These are phyloP conservation scores for Cladosporium oxysporum DNA, from an alignment of 2,329 filamentous ascomycete species.

Conservation along the genomic window DNA sequence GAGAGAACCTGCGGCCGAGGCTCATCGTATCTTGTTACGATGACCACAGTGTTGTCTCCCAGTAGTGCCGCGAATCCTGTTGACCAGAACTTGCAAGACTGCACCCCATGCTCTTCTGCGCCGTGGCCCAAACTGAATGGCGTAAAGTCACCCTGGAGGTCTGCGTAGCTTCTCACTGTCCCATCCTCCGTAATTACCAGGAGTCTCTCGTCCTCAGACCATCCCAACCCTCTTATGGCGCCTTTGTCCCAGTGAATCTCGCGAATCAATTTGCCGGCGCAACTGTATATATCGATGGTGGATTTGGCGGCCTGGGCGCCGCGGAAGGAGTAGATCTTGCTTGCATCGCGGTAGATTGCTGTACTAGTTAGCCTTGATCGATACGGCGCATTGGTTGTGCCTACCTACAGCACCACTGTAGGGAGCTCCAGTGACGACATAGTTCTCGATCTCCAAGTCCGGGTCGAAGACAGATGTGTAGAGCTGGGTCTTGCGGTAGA, in stretches of 20 bases:
- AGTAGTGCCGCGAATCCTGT: constrained; percentile 91
- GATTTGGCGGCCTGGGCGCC: constrained; percentile 72
- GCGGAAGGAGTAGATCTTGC: constrained; percentile 77
- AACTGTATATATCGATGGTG: constrained; percentile 92
- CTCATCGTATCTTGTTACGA: constrained; percentile 87
- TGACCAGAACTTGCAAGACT: constrained; percentile 88
- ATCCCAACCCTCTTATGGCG: constrained; percentile 82
- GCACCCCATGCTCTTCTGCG: constrained; percentile 83
- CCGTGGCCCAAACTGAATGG: constrained; percentile 90
- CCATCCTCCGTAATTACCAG: constrained; percentile 87
- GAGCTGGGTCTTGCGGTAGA: constrained; percentile 91
- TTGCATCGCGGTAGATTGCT: constrained; percentile 89
- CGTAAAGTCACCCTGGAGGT: constrained; percentile 91
- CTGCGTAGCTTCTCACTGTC: constrained; percentile 84
- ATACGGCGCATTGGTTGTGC: constrained; percentile 25
- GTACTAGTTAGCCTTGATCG: constrained; percentile 30
- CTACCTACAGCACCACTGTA: constrained; percentile 92
- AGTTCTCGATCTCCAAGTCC: constrained; percentile 92
- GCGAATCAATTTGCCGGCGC: constrained; percentile 78
- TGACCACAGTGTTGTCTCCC: constrained; percentile 81
- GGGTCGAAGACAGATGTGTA: constrained; percentile 93
- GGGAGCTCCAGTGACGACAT: constrained; percentile 85
- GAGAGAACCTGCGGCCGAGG: constrained; percentile 84
- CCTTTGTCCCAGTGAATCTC: constrained; percentile 78
- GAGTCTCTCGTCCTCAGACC: constrained; percentile 93